Percentiles rank a stretch among this genome's conserved stretches.
These are phyloP conservation scores for Pilasporangium apinafurcum DNA, from an alignment of 352 stramenopile genomes.

Conservation along the genomic window DNA sequence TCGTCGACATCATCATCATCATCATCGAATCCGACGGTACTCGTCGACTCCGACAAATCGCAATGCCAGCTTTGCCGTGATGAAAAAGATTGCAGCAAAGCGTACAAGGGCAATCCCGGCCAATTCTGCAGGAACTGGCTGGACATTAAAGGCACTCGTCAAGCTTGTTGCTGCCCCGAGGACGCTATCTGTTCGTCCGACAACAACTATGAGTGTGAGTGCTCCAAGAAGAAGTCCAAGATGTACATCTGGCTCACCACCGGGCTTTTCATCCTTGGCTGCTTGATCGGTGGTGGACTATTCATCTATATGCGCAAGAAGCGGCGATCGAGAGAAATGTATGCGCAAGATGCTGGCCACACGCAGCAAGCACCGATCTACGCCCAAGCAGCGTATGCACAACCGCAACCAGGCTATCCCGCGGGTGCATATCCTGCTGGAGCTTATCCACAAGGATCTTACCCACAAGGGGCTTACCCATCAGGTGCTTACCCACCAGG, in stretches of 20 bases:
- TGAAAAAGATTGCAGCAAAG: slow-evolving; percentile 31
- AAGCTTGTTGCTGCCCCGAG: slow-evolving; percentile 46
- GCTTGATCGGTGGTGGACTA: slow-evolving; percentile 23
- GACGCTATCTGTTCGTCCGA: slow-evolving; percentile 27
- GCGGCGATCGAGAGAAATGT: slow-evolving; percentile 17
- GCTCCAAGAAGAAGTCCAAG: slow-evolving; percentile 14
- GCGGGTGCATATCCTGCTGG: no score
- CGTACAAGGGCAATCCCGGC: slow-evolving; percentile 31
- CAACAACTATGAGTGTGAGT: slow-evolving; percentile 39
- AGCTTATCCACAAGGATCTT: slow-evolving; percentile 25
- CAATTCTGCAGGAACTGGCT: slow-evolving; percentile 55
- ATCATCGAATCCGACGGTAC: no score
- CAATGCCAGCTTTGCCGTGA: slow-evolving; percentile 59
- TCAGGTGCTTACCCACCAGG: slow-evolving; percentile 22
- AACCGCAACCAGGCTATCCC: slow-evolving; percentile 17
- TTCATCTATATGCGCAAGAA: slow-evolving; percentile 26
- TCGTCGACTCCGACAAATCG: no score
- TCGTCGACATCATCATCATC: no score
- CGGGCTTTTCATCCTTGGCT: slow-evolving; percentile 22
- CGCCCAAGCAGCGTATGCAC: slow-evolving; percentile 21
- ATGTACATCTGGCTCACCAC: slow-evolving; percentile 19
- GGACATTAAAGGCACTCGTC: slow-evolving; percentile 19
- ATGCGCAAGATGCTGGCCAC: slow-evolving; percentile 3
- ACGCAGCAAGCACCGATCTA: slow-evolving; percentile 5
- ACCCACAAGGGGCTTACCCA: slow-evolving; percentile 31